Percentiles rank a stretch among this genome's conserved stretches.
phyloP scores from a whole-genome alignment of 805 yeast species.

The Candida railenensis region DNA sequence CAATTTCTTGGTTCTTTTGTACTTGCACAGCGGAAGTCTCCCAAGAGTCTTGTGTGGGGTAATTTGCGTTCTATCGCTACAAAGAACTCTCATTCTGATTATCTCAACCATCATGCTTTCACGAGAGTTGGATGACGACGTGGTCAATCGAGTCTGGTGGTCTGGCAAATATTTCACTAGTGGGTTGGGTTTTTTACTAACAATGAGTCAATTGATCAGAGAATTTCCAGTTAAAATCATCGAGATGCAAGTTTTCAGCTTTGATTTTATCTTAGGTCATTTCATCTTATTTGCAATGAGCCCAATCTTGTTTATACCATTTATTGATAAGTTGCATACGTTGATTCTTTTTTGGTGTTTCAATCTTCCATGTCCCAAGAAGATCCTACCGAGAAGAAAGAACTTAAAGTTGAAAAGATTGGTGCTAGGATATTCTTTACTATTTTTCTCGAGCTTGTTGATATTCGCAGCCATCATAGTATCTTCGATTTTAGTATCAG shows the following conservation, averaged over 20 bases:
- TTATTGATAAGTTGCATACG: constrained; percentile 48
- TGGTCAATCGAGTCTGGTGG: constrained; percentile 52
- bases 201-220: constrained; percentile 44
- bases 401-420: constrained; percentile 20
- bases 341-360: constrained; percentile 46
- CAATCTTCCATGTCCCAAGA: background rate
- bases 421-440: constrained; percentile 44
- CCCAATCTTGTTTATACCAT: constrained; percentile 45
- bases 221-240: constrained; percentile 45
- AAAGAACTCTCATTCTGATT: constrained; percentile 32
- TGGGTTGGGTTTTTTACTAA: constrained; percentile 33
- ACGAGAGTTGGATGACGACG: constrained; percentile 41
- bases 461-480: constrained; percentile 41
- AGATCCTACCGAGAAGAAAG: constrained; percentile 29
- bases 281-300: constrained; percentile 35
- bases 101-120: constrained; percentile 33
- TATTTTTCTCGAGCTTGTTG: constrained; percentile 43
- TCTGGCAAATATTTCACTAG: constrained; percentile 47
- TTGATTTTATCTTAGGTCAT: constrained; percentile 50
- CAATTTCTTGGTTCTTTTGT: constrained; percentile 34
- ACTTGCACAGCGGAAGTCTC: constrained; percentile 43
- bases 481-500: constrained; percentile 45
- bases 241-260: constrained; percentile 46
- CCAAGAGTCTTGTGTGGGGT: constrained; percentile 38
- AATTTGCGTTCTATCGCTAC: constrained; percentile 36